Base-by-base conservation (phyloP, 2,329 filamentous ascomycete genomes). In the Westerdykella ornata region DNA sequence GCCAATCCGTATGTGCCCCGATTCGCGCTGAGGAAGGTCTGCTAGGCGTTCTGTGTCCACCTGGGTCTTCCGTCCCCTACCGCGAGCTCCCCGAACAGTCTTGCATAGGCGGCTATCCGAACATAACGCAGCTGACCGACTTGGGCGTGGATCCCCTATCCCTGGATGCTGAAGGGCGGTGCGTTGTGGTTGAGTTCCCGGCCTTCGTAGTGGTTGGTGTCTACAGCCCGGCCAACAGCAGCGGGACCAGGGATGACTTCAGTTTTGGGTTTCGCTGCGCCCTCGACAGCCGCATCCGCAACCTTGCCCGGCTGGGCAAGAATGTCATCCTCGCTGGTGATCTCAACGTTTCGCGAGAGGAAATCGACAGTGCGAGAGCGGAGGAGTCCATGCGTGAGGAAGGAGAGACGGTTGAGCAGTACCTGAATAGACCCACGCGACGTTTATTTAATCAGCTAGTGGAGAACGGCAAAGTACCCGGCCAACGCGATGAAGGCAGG, bases 21-120 rank as follows among this genome's bases (percentile, higher is more conserved):
- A 85, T 96, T 18, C 80, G 84, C 45, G 90, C 89, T 3, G 92
- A 98, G 68, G 90, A 97, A 70, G 92, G 92, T n/a, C 74, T 98
- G 40, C 84, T 88, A 0, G 92, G 92, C 13, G 72, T 87, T 4
- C 76, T 96, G 12, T 82, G 77, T 34, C 78, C 83, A 5, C 85
- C 88, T 0, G 84, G 80, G 52, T 84, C 84, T 1, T 73, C 78
- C 1, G 81, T 72, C 3, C 75, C 75, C 28, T 97, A 88, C 61
- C 77, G 83, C 48, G 82, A 92, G 43, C 77, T 94, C 4, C 82
- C 88, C 2, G 65, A 74, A 16, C 75, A 82, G 14, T 75, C 87
- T 48, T 82, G 82, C 54, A 94, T 98, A 44, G 92, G 92, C 4
- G 92, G 92, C 3, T 97, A 97, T 64, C 89, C 88, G 0, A 79